phyloP scores from a whole-genome alignment of 2,329 filamentous ascomycete genomes.

The Penicillium sp. region DNA sequence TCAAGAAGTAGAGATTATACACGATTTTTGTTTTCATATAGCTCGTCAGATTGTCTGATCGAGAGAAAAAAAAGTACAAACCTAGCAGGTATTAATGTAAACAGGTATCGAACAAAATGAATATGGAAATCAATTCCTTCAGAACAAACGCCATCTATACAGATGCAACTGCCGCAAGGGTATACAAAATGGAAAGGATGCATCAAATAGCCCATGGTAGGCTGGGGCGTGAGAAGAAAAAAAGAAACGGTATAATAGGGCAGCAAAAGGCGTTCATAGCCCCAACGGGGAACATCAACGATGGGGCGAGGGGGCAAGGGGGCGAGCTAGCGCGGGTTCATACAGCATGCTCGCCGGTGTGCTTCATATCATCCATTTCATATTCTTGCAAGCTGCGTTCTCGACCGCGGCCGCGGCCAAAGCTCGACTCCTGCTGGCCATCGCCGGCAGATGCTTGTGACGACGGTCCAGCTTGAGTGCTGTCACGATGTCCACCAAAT shows the following conservation, averaged over 20 bases:
- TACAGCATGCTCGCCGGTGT: conserved; percentile 29
- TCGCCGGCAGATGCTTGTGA: conserved; percentile 16
- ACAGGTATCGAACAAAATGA: conserved; percentile 15
- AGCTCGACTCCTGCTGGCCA: conserved; percentile 23
- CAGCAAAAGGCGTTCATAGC: conserved; percentile 14
- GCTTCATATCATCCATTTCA: conserved; percentile 37
- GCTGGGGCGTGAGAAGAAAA: conserved; percentile 3
- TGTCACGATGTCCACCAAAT: conserved; percentile 63
- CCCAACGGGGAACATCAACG: conserved; percentile 6
- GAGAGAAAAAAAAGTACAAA: background rate
- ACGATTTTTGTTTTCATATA: background rate
- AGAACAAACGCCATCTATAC: conserved; percentile 34
- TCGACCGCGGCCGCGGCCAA: conserved; percentile 33
- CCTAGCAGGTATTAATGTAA: conserved; percentile 4
- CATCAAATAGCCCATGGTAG: conserved; percentile 6
- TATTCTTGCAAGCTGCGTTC: conserved; percentile 33
- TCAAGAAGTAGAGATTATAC: background rate
- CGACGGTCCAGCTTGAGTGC: conserved; percentile 16
- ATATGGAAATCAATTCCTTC: conserved; percentile 15
- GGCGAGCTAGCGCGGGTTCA: conserved; percentile 13
- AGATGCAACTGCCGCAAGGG: conserved; percentile 31
- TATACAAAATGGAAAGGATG: conserved; percentile 27
- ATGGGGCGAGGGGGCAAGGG: background rate
- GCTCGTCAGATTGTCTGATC: background rate
- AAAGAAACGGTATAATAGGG: background rate